phyloP scores from a whole-genome alignment of 805 yeast species.

The Saccharomyces jurei region DNA sequence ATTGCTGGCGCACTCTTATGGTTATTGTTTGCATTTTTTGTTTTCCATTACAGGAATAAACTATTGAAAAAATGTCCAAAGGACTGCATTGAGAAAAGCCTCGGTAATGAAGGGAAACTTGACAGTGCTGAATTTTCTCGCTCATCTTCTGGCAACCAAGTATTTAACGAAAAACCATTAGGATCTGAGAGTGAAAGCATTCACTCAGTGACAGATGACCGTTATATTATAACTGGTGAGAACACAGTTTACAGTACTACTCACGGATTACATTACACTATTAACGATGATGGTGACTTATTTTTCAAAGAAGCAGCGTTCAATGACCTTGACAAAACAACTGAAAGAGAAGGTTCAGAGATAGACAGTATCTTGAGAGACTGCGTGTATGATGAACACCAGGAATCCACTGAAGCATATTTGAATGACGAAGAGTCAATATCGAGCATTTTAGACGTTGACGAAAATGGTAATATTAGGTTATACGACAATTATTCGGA shows the following conservation, averaged over 20 bases:
- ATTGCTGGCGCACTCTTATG: slow-evolving; percentile 2
- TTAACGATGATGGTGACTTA: slow-evolving; percentile 21
- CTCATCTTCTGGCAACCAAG: background rate
- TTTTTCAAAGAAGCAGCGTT: slow-evolving; percentile 11
- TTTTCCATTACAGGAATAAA: background rate
- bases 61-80: background rate
- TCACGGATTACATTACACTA: slow-evolving; percentile 18
- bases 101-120: background rate
- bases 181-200: background rate
- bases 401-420: background rate
- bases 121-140: background rate
- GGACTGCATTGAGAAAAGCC: background rate
- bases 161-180: background rate
- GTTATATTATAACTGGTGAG: slow-evolving; percentile 8
- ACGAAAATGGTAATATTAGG: slow-evolving; percentile 16
- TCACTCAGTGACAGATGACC: background rate
- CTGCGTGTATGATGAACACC: background rate
- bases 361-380: background rate
- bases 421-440: background rate
- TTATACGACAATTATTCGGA: slow-evolving; percentile 6
- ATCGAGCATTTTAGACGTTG: slow-evolving; percentile 11
- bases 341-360: background rate
- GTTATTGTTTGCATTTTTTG: slow-evolving; percentile 1
- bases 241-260: slow-evolving; percentile 15
- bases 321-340: background rate